These are phyloP conservation scores for Daedaleopsis sinensis DNA, from an alignment of 768 basidiomycete genomes.

Conservation along the genomic window DNA sequence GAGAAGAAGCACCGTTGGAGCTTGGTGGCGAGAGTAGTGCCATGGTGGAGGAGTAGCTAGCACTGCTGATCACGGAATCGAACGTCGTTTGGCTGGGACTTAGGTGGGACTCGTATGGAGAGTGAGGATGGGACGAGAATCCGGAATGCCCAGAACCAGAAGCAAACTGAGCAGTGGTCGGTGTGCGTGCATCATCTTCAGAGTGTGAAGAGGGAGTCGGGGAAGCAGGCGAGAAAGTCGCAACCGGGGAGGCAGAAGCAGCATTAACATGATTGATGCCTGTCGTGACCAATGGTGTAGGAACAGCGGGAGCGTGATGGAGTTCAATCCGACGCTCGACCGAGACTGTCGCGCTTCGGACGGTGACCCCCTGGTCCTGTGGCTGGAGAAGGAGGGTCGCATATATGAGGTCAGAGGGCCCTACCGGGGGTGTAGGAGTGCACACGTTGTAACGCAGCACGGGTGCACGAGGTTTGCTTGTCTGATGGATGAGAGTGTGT, in stretches of 20 bases:
- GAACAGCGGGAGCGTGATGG: constrained; percentile 26
- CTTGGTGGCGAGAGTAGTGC: constrained; percentile 19
- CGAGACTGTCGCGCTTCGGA: constrained; percentile 65
- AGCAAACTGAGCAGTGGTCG: constrained; percentile 11
- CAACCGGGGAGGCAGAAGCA: constrained; percentile 7
- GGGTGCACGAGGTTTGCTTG: constrained; percentile 59
- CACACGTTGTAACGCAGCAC: constrained; percentile 62
- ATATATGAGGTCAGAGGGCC: constrained; percentile 73
- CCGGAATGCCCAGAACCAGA: neutral
- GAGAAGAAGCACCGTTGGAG: constrained; percentile 5
- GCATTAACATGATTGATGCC: constrained; percentile 15
- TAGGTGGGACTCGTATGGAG: constrained; percentile 18
- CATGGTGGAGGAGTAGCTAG: constrained; percentile 23
- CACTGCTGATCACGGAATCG: constrained; percentile 20
- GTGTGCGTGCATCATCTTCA: constrained; percentile 11
- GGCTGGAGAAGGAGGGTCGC: constrained; percentile 66
- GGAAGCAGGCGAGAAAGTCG: constrained; percentile 24
- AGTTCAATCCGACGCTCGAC: constrained; percentile 75
- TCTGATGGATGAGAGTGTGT: constrained; percentile 40
- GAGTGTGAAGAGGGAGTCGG: constrained; percentile 32
- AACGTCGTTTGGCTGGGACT: constrained; percentile 22
- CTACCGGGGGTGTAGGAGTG: constrained; percentile 59
- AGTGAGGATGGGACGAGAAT: constrained; percentile 2
- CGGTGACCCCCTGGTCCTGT: constrained; percentile 53
- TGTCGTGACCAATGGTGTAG: constrained; percentile 16